Base-by-base conservation (phyloP, 192 early-diverging fungal species). In the Kickxella alabastrina region DNA sequence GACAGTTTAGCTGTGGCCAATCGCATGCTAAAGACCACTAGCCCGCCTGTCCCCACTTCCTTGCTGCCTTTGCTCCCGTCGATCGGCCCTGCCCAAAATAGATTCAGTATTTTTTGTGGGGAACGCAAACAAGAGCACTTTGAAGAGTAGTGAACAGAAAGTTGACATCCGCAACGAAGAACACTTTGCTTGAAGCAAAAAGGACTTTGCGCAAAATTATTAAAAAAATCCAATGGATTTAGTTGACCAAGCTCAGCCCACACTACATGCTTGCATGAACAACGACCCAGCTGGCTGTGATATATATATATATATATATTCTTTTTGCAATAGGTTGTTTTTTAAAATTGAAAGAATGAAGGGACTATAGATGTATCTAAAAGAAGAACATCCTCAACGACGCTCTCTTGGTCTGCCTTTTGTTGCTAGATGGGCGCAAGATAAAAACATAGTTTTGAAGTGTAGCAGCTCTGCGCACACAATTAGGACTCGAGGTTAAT, bases 401-500 rank as follows among this genome's bases (percentile, higher is more conserved):
- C 9, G 18, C 22, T 21, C 22, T 15, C 39, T 40, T 2, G 39
- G 39, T 36, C 7, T 2, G 35, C 35, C 35, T 12, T 7, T 12
- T 2, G 35, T 4, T 12, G 15, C 12, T 19, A 41, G 4, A 41
- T 21, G 21, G 7, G 9, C 17, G 13, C 13, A 41, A 41, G 9
- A 18, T 41, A 15, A 3, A 21, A 3, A 41, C 21, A 3, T 26
- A 32, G 17, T 7, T 10, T 9, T 12, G 1, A 19, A 48, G 14
- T 13, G 10, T 27, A 26, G 22, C 14, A 27, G 43, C 2, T n/a
- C 2, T 17, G 26, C n/a, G 40, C 40, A 42, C 40, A 17, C 21
- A 26, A 5, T 81, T 89, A 92, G 43, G 85, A 87, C 75, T 91
- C 90, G 55, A 92, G 78, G 74, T 85, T 86, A 59, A 93, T 85